These are phyloP conservation scores for Kandelia obovata DNA, from an alignment of 345 rosid genomes.

Conservation along the genomic window DNA sequence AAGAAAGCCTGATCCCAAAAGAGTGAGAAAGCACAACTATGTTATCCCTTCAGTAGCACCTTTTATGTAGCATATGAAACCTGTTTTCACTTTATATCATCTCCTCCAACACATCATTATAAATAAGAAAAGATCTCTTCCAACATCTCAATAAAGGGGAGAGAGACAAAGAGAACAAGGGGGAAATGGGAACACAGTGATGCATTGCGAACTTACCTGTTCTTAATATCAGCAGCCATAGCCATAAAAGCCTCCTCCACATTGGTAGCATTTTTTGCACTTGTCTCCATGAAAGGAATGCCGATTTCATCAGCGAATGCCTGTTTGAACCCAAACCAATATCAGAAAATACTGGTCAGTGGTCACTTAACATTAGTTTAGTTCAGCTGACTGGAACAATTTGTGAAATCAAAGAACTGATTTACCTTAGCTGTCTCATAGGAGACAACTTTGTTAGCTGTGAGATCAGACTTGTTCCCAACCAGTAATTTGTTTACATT, in stretches of 20 bases:
- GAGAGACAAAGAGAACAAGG: not conserved
- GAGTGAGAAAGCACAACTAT: not conserved
- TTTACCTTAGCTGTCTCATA: conserved; percentile 74
- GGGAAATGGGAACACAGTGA: not conserved
- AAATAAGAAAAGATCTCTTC: not conserved
- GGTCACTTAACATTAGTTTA: conserved; percentile 2
- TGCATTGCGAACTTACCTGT: conserved; percentile 33
- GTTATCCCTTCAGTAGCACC: not conserved
- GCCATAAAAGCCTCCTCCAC: conserved; percentile 84
- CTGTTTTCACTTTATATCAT: not conserved
- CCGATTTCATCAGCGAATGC: conserved; percentile 74
- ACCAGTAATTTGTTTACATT: conserved; percentile 75
- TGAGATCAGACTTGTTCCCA: conserved; percentile 66
- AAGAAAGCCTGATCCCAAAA: not conserved
- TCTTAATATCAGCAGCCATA: conserved; percentile 70
- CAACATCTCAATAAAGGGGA: not conserved
- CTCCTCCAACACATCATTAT: not conserved
- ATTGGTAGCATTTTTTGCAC: conserved; percentile 68
- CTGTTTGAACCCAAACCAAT: conserved; percentile 29
- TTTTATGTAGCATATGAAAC: not conserved
- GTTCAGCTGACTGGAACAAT: not conserved
- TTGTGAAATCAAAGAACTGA: not conserved
- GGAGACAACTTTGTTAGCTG: conserved; percentile 63
- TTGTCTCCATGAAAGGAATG: conserved; percentile 79
- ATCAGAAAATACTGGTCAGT: conserved; percentile 3